Conservation (phyloP, 345 rosid species). For the Eucalyptus decipiens region DNA sequence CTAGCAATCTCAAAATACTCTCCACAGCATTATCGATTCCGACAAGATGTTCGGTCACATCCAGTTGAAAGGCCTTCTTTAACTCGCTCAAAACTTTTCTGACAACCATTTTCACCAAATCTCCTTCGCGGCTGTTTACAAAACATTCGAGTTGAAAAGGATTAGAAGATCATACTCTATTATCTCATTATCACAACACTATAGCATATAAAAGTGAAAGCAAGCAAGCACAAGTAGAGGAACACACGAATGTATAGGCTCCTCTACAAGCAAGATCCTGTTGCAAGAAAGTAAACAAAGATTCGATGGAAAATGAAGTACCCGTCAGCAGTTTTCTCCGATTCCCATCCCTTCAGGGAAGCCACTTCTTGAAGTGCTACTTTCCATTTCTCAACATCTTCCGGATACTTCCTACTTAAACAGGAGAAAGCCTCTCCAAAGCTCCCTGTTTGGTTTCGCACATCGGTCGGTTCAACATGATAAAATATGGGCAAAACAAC, state of each 20-base stretch:
- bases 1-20: not conserved
- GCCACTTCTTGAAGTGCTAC: not conserved
- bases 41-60: not conserved
- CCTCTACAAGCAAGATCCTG: not conserved
- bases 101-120: not conserved
- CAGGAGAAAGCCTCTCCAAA: not conserved
- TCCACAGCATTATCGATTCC: not conserved
- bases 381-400: not conserved
- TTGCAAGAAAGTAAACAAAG: not conserved
- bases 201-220: not conserved
- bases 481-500: not conserved
- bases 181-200: not conserved
- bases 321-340: not conserved
- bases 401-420: not conserved
- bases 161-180: not conserved
- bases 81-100: not conserved
- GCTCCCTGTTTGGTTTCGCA: not conserved
- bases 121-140: not conserved
- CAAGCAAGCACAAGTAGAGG: not conserved
- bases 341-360: not conserved
- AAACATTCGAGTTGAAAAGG: not conserved
- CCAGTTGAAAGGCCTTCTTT: not conserved
- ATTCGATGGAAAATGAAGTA: rapidly evolving
- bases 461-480: not conserved
- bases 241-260: not conserved